Conservation (phyloP, 768 basidiomycete species). For the Boletus subparvulus region DNA sequence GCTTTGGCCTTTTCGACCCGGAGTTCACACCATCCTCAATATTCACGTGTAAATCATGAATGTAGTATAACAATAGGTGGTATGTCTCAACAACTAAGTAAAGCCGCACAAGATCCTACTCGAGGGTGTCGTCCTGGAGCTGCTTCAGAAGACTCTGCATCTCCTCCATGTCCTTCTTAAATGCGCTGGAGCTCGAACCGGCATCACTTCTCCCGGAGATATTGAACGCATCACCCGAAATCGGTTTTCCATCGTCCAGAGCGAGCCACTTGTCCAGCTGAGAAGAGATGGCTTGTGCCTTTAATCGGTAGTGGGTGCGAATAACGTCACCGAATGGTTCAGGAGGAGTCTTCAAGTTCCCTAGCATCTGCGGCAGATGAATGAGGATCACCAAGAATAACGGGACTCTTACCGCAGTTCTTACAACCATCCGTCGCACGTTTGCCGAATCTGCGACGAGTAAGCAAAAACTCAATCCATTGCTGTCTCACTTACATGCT, state of each 20-base stretch:
- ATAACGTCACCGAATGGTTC: constrained; percentile 87
- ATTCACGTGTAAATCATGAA: not conserved
- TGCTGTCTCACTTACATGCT: constrained; percentile 55
- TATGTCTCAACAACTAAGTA: not conserved
- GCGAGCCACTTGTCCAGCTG: constrained; percentile 81
- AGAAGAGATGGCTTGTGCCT: constrained; percentile 62
- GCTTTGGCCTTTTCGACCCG: not conserved
- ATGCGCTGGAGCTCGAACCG: constrained; percentile 53
- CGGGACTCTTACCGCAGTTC: constrained; percentile 64
- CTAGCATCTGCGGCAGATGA: constrained; percentile 63
- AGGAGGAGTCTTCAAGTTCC: constrained; percentile 76
- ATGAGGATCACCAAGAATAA: constrained; percentile 2
- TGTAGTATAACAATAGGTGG: not conserved
- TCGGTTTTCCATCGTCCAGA: constrained; percentile 69
- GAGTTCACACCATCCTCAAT: not conserved
- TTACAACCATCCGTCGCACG: constrained; percentile 88
- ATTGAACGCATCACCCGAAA: constrained; percentile 54
- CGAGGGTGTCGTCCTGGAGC: constrained; percentile 35
- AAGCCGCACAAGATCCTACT: constrained; percentile 4
- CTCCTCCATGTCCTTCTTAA: constrained; percentile 71
- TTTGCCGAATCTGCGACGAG: constrained; percentile 75
- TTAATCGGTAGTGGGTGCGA: constrained; percentile 87
- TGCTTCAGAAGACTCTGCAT: constrained; percentile 58
- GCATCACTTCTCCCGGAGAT: constrained; percentile 36
- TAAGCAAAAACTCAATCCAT: constrained; percentile 8